Evolutionary conservation across 2,329 filamentous ascomycete species (phyloP).

Genomic region (Fusarium sororula): DNA sequence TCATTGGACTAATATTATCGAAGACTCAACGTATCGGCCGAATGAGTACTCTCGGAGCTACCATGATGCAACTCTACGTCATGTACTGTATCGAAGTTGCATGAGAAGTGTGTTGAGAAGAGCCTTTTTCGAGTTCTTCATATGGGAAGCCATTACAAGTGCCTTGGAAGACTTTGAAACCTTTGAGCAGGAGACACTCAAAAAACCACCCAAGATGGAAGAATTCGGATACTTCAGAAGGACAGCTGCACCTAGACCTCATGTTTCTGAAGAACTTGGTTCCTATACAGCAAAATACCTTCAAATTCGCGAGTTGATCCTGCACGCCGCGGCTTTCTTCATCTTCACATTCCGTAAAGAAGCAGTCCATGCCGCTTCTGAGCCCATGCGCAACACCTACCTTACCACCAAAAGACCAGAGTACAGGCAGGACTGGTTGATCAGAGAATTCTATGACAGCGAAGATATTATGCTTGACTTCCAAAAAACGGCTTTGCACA

Average conservation of each 20-base stretch:
- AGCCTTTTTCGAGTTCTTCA: slow-evolving; percentile 34
- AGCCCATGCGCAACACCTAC: slow-evolving; percentile 26
- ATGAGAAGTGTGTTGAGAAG: slow-evolving; percentile 26
- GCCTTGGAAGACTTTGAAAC: background rate
- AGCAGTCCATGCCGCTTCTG: slow-evolving; percentile 32
- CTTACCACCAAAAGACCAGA: background rate
- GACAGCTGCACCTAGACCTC: background rate
- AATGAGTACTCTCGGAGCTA: slow-evolving; percentile 16
- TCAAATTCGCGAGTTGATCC: background rate
- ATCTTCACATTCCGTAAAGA: slow-evolving; percentile 37
- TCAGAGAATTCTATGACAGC: background rate
- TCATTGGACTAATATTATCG: slow-evolving; percentile 35
- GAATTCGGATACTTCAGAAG: background rate
- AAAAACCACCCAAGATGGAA: background rate
- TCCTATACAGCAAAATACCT: background rate
- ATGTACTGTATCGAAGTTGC: slow-evolving; percentile 26
- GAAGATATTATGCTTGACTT: background rate
- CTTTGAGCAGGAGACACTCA: background rate
- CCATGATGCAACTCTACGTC: background rate
- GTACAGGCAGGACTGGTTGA: background rate
- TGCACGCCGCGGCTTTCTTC: slow-evolving; percentile 30
- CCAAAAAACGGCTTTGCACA: background rate
- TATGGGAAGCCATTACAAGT: slow-evolving; percentile 14
- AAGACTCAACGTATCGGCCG: background rate
- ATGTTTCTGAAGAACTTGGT: background rate